phyloP scores from a whole-genome alignment of 441 rosid species.

The Heliophila coronopifolia region DNA sequence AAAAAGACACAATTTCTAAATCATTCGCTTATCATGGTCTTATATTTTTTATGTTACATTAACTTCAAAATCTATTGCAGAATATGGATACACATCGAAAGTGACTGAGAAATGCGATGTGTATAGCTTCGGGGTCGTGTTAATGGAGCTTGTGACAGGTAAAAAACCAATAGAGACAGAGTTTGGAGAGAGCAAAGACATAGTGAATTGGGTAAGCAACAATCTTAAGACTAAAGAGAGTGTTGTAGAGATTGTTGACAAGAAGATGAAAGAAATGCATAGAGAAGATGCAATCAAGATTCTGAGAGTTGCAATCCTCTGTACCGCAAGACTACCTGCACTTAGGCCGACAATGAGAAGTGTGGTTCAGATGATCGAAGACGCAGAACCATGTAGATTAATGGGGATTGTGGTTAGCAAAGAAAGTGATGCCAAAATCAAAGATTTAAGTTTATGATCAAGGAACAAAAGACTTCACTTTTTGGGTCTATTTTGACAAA shows the following conservation, averaged over 20 bases:
- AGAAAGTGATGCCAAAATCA: slow-evolving; percentile 35
- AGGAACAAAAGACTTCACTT: slow-evolving; percentile 3
- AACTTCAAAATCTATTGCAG: slow-evolving; percentile 33
- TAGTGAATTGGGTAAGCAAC: slow-evolving; percentile 66
- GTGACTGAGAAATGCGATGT: slow-evolving; percentile 86
- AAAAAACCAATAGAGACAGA: slow-evolving; percentile 71
- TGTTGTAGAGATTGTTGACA: slow-evolving; percentile 52
- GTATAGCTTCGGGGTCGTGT: slow-evolving; percentile 86
- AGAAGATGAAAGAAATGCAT: slow-evolving; percentile 44
- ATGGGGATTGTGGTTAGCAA: slow-evolving; percentile 48
- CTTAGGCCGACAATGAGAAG: slow-evolving; percentile 74
- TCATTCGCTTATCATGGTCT: neutral
- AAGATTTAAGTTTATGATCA: slow-evolving; percentile 19
- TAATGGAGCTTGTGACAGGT: slow-evolving; percentile 84
- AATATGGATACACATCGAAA: slow-evolving; percentile 74
- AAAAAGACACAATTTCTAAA: neutral
- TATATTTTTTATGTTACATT: neutral
- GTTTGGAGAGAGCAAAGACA: slow-evolving; percentile 72
- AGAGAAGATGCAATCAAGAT: slow-evolving; percentile 61
- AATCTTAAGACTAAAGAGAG: slow-evolving; percentile 48
- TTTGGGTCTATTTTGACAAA: too few species aligned
- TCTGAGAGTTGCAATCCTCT: slow-evolving; percentile 59
- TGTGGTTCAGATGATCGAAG: slow-evolving; percentile 85
- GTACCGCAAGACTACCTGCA: slow-evolving; percentile 54
- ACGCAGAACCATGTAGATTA: slow-evolving; percentile 63